Evolutionary conservation across 345 rosid genomes (phyloP), one percentile per base, ranked within the genome.

Genomic region (Populus tremula): DNA sequence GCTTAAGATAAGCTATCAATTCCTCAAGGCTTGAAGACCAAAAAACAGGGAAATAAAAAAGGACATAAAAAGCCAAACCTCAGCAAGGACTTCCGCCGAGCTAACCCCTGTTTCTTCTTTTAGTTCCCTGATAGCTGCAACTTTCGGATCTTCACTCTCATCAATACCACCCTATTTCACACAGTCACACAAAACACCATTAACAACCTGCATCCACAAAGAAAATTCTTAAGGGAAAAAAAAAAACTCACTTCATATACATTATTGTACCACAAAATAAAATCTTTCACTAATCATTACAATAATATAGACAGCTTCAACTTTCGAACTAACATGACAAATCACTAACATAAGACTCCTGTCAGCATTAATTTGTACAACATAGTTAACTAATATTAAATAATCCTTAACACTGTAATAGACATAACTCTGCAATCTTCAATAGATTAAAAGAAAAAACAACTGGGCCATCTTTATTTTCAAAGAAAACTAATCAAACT

Each of bases 71-170:
- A 85, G 68, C 72, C 81, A 76, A 72, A 90, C 99, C 98, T 93
- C 98, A 3, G 98, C 86, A 23, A 93, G 36, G 53, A 91, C 79
- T 80, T 92, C 91, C 21, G 96, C 99, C 1, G 99, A 92, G 77
- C 82, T 83, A 69, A 96, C 87, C 25, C 97, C 98, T 0, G 98
- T 93, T 80, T 96, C 98, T 85, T 96, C 99, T 87, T 87, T 92
- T 73, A 96, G 85, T 87, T 92, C 98, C 83, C 99, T 87, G 69
- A 87, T 69, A 45, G 90, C 99, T 5, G 99, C 99, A 84, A 18
- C 79, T 83, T 86, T 92, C 39, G 97, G 98, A 87, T 96, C 98
- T 88, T 96, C 99, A 69, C 73, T 83, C 67, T 88, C 94, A 63
- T 96, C 98, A 74, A 96, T 90, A 73, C 99, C 98, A 74, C 98